Percentiles rank a stretch among this genome's conserved stretches.
Evolutionary conservation across 192 early-diverging fungal species (phyloP).

Genomic region (Blastocladiella britannica): DNA sequence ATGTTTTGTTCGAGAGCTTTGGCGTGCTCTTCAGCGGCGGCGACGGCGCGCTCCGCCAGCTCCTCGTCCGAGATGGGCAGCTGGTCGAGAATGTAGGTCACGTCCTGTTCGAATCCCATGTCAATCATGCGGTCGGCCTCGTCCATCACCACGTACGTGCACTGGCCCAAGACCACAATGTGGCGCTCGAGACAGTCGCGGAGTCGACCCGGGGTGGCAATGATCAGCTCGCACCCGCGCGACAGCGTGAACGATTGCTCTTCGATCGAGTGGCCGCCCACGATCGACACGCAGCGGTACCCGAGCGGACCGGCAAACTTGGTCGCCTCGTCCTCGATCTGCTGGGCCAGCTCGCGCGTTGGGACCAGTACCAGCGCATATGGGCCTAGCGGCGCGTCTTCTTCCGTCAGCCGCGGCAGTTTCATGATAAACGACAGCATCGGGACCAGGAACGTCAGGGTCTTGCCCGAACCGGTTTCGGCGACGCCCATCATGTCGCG

Average conservation of each 20-base stretch:
- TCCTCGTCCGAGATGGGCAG: slow-evolving; percentile 79
- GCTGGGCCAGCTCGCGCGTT: slow-evolving; percentile 90
- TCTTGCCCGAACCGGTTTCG: slow-evolving; percentile 81
- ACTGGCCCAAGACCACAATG: slow-evolving; percentile 77
- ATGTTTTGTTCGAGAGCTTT: too few species aligned
- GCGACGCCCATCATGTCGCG: slow-evolving; percentile 74
- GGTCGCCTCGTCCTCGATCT: slow-evolving; percentile 79
- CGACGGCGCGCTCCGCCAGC: slow-evolving; percentile 47
- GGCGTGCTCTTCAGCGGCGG: slow-evolving; percentile 21
- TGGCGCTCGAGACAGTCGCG: slow-evolving; percentile 76
- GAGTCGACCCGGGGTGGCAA: slow-evolving; percentile 93
- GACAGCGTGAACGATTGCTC: slow-evolving; percentile 74
- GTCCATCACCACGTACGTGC: slow-evolving; percentile 97
- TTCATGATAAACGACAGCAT: slow-evolving; percentile 77
- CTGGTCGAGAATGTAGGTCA: slow-evolving; percentile 86
- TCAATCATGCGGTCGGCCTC: slow-evolving; percentile 94
- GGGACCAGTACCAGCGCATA: slow-evolving; percentile 89
- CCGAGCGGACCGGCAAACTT: slow-evolving; percentile 78
- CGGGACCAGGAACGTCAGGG: slow-evolving; percentile 85
- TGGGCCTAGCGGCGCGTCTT: slow-evolving; percentile 64
- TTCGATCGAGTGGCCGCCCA: slow-evolving; percentile 70
- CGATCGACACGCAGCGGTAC: slow-evolving; percentile 62
- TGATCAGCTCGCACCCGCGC: slow-evolving; percentile 84
- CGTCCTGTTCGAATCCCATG: slow-evolving; percentile 85
- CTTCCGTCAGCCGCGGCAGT: slow-evolving; percentile 50